These are phyloP conservation scores for Xylona heveae DNA, from an alignment of 495 filamentous ascomycete genomes.

Conservation along the genomic window DNA sequence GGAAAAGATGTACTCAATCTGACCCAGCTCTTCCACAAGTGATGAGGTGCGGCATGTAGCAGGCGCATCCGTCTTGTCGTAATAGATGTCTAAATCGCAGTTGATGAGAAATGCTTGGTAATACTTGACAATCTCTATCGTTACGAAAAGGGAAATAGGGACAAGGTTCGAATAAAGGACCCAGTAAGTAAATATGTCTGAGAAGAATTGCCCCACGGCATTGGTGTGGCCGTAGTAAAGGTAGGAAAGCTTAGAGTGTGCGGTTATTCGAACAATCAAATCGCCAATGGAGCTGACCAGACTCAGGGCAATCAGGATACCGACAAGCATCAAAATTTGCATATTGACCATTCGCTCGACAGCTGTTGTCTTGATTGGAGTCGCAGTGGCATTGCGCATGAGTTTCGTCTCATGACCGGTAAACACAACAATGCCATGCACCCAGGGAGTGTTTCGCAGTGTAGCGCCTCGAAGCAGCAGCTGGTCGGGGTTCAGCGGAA, in stretches of 20 bases:
- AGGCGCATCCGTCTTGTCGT: conserved; percentile 85
- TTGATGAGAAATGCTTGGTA: conserved; percentile 94
- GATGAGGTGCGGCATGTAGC: conserved; percentile 91
- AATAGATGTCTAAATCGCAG: conserved; percentile 94
- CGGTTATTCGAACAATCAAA: conserved; percentile 48
- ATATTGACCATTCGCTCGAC: conserved; percentile 86
- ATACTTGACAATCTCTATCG: conserved; percentile 94
- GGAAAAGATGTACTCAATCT: conserved; percentile 97
- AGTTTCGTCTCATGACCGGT: conserved; percentile 98
- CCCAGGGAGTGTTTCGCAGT: conserved; percentile 90
- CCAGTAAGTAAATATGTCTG: conserved; percentile 96
- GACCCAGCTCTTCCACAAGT: conserved; percentile 89
- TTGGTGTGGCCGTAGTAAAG: conserved; percentile 38
- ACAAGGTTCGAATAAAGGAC: conserved; percentile 95
- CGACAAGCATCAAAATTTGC: conserved; percentile 76
- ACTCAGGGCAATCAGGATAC: conserved; percentile 65
- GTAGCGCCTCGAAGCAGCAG: conserved; percentile 85
- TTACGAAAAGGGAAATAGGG: conserved; percentile 94
- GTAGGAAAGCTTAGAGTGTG: conserved; percentile 39
- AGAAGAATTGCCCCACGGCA: conserved; percentile 63
- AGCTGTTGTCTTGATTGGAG: conserved; percentile 91
- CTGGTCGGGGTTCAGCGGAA: conserved; percentile 62
- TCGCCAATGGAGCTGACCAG: conserved; percentile 83
- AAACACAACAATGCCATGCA: conserved; percentile 92
- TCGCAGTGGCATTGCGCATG: conserved; percentile 95